Percentiles rank a stretch among this genome's conserved stretches.
phyloP scores from a whole-genome alignment of 805 yeast genomes.

The Saturnispora zaruensis region DNA sequence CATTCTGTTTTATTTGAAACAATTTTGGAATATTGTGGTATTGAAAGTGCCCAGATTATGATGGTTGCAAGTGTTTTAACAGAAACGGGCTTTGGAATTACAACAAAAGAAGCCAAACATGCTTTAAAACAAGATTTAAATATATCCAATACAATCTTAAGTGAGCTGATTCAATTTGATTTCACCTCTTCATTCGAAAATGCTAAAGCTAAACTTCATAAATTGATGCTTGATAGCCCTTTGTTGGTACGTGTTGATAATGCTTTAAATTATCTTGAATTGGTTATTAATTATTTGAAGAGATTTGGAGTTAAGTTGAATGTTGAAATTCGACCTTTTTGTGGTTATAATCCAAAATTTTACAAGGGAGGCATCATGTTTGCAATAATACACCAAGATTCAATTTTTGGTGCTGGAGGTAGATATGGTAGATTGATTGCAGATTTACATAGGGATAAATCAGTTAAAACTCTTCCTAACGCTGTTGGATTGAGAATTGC shows the following conservation, averaged over 20 bases:
- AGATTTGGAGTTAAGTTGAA: conserved; percentile 44
- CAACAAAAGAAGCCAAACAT: conserved; percentile 46
- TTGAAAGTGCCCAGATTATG: conserved; percentile 63
- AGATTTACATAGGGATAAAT: conserved; percentile 47
- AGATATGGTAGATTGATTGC: conserved; percentile 73
- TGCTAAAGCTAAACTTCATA: conserved; percentile 54
- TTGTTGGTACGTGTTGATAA: conserved; percentile 51
- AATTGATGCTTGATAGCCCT: conserved; percentile 68
- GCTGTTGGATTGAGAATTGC: conserved; percentile 89
- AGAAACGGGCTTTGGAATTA: conserved; percentile 60
- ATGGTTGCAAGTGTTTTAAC: conserved; percentile 67
- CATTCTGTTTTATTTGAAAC: conserved; percentile 75
- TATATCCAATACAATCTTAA: conserved; percentile 71
- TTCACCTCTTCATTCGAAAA: conserved; percentile 62
- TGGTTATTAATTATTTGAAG: conserved; percentile 46
- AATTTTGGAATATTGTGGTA: conserved; percentile 72
- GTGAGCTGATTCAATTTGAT: conserved; percentile 74
- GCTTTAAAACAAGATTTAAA: conserved; percentile 53
- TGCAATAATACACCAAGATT: conserved; percentile 65
- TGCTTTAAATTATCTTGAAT: conserved; percentile 51
- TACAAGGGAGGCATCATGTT: conserved; percentile 82
- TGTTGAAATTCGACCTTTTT: conserved; percentile 67
- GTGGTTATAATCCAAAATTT: conserved; percentile 74
- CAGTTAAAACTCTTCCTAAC: conserved; percentile 30
- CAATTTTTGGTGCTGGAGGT: conserved; percentile 84